Evolutionary conservation across 2,329 filamentous ascomycete species (phyloP).

Genomic region (Parascedosporium putredinis): DNA sequence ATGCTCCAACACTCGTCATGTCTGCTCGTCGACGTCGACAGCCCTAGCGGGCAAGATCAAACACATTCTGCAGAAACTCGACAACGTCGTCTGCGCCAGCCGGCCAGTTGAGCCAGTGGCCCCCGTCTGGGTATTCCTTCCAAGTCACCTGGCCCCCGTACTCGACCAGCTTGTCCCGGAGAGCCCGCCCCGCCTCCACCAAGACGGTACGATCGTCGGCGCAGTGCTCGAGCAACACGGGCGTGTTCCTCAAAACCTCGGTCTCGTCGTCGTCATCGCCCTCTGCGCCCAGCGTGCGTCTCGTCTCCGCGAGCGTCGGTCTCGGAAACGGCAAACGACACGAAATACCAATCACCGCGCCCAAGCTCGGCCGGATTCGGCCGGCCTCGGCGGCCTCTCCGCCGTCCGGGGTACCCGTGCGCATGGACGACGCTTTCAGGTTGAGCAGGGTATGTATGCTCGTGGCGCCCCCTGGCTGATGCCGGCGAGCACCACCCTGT

Average conservation of each 20-base stretch:
- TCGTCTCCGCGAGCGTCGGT: constrained; percentile 19
- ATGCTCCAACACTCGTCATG: neutral
- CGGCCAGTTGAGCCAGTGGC: constrained; percentile 34
- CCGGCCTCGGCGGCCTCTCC: neutral
- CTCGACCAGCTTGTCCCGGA: constrained; percentile 22
- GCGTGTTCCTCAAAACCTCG: constrained; percentile 25
- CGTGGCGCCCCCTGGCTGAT: constrained; percentile 35
- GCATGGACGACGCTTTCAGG: constrained; percentile 15
- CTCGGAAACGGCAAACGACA: constrained; percentile 25
- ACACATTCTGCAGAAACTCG: constrained; percentile 19
- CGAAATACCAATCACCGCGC: constrained; percentile 28
- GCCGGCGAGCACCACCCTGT: constrained; percentile 31
- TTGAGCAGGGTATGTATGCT: constrained; percentile 26
- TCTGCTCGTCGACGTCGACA: too few relatives aligned
- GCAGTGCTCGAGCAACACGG: constrained; percentile 34
- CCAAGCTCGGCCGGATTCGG: constrained; percentile 4
- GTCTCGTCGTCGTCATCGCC: constrained; percentile 17
- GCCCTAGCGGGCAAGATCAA: neutral
- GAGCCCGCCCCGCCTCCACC: constrained; percentile 23
- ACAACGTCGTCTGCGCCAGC: constrained; percentile 30
- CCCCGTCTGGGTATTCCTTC: constrained; percentile 30
- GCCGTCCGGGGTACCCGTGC: neutral
- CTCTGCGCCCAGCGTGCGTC: constrained; percentile 20
- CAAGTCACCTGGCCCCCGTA: constrained; percentile 29
- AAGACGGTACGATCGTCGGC: constrained; percentile 30